phyloP scores from a whole-genome alignment of 768 basidiomycete genomes.

The Leccinum boreale region DNA sequence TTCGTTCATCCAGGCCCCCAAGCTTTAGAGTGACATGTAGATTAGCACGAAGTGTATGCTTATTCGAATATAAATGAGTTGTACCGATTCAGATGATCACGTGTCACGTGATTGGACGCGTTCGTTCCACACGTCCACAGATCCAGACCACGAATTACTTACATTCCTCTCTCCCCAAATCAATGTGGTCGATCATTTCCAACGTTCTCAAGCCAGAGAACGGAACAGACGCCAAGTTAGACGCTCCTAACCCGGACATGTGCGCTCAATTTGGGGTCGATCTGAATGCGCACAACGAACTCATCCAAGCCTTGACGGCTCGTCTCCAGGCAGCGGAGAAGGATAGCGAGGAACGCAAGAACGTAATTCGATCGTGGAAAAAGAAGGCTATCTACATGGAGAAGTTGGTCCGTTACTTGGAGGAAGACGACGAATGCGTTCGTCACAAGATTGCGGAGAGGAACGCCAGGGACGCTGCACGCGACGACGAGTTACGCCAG shows the following conservation, averaged over 20 bases:
- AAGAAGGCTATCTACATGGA: slow-evolving; percentile 78
- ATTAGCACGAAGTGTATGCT: slow-evolving; percentile 5
- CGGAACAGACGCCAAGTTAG: slow-evolving; percentile 19
- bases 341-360: slow-evolving; percentile 60
- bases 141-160: background rate
- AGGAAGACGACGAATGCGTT: slow-evolving; percentile 87
- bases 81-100: background rate
- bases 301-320: slow-evolving; percentile 57
- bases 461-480: slow-evolving; percentile 82
- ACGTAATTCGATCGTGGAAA: slow-evolving; percentile 58
- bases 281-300: slow-evolving; percentile 67
- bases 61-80: background rate
- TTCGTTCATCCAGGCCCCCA: slow-evolving; percentile 24
- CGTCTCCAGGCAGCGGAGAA: slow-evolving; percentile 55
- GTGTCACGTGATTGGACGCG: background rate
- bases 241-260: slow-evolving; percentile 40
- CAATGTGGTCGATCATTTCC: slow-evolving; percentile 68
- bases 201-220: slow-evolving; percentile 49
- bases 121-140: background rate
- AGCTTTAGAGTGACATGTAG: slow-evolving; percentile 20
- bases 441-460: slow-evolving; percentile 78
- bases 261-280: slow-evolving; percentile 77
- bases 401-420: slow-evolving; percentile 57
- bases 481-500: slow-evolving; percentile 72
- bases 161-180: background rate